Base-by-base conservation (phyloP, 495 filamentous ascomycete genomes). In the Lindgomyces ingoldianus region DNA sequence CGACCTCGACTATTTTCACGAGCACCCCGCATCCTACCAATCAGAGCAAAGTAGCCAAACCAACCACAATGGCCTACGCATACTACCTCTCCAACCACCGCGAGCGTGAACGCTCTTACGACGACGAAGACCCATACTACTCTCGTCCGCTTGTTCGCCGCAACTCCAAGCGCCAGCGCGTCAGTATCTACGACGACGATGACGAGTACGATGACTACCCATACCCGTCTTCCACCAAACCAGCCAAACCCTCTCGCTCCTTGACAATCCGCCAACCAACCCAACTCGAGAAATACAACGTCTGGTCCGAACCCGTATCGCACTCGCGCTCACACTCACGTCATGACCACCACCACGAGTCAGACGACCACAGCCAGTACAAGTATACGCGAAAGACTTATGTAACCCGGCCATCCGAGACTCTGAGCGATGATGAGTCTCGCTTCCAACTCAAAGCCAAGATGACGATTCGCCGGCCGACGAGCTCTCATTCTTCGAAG, bases 151-250 rank as follows among this genome's bases (percentile, higher is more conserved):
- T 64, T 21, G 42, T 64, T 42, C 60, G 60, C 1, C 60, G 60
- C 24, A 57, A 64, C 62, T 65, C 56, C 29, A 65, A 65, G 48
- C 54, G 62, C n/a, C 62, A 59, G 27, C 62, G 62, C 16, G 19
- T 54, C 19, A 49, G 60, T n/a, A 19, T 53, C 11, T 60, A 52
- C 62, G 49, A 50, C 14, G 54, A 65, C 55, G n/a, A n/a, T n/a
- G 60, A 64, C 25, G 51, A 64, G 11, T 48, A 36, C 33, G 60
- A 64, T 18, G 60, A 64, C 60, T 64, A 64, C 30, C 60, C 60
- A n/a, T 51, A 56, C 52, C 4, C 48, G 1, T 19, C 19, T n/a
- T 14, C 29, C n/a, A 18, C 27, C 49, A 48, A 54, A 27, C 59
- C 59, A 1, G 25, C 33, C 36, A 56, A 64, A 42, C 50, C 33